A percentile compares a stretch with the other conserved stretches of the same genome.
Conservation (phyloP, 305 asterid species). For the Euphrasia arctica region DNA sequence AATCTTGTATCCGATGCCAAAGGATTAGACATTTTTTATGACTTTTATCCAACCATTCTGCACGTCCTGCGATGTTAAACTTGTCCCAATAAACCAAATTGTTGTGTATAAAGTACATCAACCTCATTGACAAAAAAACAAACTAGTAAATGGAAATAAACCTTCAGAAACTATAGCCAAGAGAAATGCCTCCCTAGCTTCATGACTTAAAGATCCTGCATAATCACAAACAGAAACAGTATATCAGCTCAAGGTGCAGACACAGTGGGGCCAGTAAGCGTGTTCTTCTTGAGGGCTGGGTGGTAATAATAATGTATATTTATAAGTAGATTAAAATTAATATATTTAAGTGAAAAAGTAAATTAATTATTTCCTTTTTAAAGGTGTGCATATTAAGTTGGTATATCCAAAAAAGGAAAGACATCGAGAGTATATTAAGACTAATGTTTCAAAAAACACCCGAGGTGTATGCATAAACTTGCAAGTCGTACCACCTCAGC, state of each 20-base stretch:
- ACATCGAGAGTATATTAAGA: too few relatives aligned
- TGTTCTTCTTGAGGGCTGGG: too few relatives aligned
- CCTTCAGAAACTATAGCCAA: slow-evolving; percentile 86
- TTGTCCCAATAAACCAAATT: slow-evolving; percentile 14
- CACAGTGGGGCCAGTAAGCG: too few relatives aligned
- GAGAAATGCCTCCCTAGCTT: slow-evolving; percentile 81
- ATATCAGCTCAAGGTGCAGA: slow-evolving; percentile 3
- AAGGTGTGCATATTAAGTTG: too few relatives aligned
- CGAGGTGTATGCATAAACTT: too few relatives aligned
- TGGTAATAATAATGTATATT: too few relatives aligned
- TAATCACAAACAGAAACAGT: slow-evolving; percentile 21
- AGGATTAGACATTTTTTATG: slow-evolving; percentile 74
- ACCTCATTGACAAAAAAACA: slow-evolving; percentile 8
- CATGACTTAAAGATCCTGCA: slow-evolving; percentile 95
- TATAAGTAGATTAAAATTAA: too few relatives aligned
- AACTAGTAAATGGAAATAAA: slow-evolving; percentile 22
- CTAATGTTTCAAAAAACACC: too few relatives aligned
- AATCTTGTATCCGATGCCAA: slow-evolving; percentile 90
- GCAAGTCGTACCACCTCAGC: too few relatives aligned
- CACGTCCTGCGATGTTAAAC: slow-evolving; percentile 57
- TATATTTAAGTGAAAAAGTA: too few relatives aligned
- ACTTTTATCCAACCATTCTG: slow-evolving; percentile 90
- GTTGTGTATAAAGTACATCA: neutral
- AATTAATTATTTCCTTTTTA: too few relatives aligned
- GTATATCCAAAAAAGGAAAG: too few relatives aligned